Conservation (phyloP, 1,284 basidiomycete genomes). For the Tetrapyrgos nigripes region DNA sequence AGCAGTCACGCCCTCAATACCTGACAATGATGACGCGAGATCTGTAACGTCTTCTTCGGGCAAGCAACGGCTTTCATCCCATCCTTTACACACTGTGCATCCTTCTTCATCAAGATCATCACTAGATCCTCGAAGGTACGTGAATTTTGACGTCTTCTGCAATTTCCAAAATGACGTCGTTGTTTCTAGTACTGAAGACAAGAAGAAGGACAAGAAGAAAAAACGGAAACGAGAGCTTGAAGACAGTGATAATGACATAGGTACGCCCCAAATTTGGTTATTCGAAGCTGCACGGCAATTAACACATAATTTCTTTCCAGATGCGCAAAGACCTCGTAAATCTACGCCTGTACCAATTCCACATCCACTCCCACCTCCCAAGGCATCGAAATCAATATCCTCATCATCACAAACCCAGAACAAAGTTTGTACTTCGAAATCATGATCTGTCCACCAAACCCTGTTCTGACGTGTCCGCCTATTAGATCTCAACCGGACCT, state of each 20-base stretch:
- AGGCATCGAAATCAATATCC: slow-evolving; percentile 46
- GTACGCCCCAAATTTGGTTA: slow-evolving; percentile 35
- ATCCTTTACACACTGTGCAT: slow-evolving; percentile 40
- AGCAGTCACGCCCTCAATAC: slow-evolving; percentile 54
- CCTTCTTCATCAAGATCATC: slow-evolving; percentile 42
- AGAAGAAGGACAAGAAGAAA: slow-evolving; percentile 82
- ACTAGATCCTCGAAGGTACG: slow-evolving; percentile 46
- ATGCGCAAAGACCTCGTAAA: slow-evolving; percentile 60
- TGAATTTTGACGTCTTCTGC: slow-evolving; percentile 23
- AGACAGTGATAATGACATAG: slow-evolving; percentile 74
- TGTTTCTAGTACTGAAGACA: slow-evolving; percentile 42
- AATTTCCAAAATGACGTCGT: slow-evolving; percentile 27
- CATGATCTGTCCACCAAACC: slow-evolving; percentile 8
- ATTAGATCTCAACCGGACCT: slow-evolving; percentile 49
- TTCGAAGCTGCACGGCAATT: neutral
- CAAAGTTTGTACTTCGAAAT: slow-evolving; percentile 39
- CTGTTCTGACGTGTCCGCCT: slow-evolving; percentile 12
- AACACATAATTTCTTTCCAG: slow-evolving; percentile 31
- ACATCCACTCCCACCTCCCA: slow-evolving; percentile 44
- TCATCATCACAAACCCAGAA: slow-evolving; percentile 49
- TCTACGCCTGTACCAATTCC: slow-evolving; percentile 53
- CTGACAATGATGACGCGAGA: slow-evolving; percentile 53
- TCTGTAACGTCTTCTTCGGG: slow-evolving; percentile 37
- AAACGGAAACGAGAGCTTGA: slow-evolving; percentile 82
- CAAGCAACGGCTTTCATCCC: slow-evolving; percentile 47